Evolutionary conservation across 495 filamentous ascomycete species (phyloP).

Genomic region (Xylaria intraflava): DNA sequence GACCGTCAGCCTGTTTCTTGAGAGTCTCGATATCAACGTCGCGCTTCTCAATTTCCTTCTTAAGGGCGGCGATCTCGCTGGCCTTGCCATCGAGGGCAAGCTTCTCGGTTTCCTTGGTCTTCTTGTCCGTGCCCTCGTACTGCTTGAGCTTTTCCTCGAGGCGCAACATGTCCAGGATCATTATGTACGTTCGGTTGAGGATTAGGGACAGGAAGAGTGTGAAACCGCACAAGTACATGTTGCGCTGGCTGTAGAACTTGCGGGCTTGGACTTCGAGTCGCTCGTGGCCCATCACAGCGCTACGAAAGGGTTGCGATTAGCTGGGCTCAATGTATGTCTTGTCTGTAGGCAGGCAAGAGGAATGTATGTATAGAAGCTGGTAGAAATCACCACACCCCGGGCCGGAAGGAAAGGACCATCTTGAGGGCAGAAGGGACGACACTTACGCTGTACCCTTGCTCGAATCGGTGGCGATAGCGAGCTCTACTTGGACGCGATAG

Average conservation of each 20-base stretch:
- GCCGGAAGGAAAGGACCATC: not conserved
- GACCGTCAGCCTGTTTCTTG: slow-evolving; percentile 76
- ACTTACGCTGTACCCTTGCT: slow-evolving; percentile 20
- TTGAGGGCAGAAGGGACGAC: not conserved
- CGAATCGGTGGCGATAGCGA: slow-evolving; percentile 52
- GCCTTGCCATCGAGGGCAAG: slow-evolving; percentile 67
- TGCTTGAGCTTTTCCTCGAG: slow-evolving; percentile 89
- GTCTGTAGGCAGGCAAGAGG: not conserved
- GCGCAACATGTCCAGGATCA: slow-evolving; percentile 91
- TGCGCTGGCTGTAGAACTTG: slow-evolving; percentile 99
- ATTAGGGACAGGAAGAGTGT: slow-evolving; percentile 97
- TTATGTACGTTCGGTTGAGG: slow-evolving; percentile 96
- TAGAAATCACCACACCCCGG: not conserved
- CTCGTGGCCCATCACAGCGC: slow-evolving; percentile 73
- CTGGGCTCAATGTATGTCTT: not conserved
- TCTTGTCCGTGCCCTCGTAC: slow-evolving; percentile 69
- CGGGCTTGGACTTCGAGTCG: slow-evolving; percentile 97
- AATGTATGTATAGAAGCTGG: not conserved
- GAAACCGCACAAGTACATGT: slow-evolving; percentile 99
- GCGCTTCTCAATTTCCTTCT: slow-evolving; percentile 64
- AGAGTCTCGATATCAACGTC: slow-evolving; percentile 71
- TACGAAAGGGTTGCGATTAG: slow-evolving; percentile 18
- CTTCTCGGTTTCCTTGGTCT: slow-evolving; percentile 66
- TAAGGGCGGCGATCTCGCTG: slow-evolving; percentile 51
- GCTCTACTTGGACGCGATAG: slow-evolving; percentile 88